Evolutionary conservation across 306 rosid species (phyloP), one percentile per base, ranked within the genome.

Genomic region (Quercus variabilis): DNA sequence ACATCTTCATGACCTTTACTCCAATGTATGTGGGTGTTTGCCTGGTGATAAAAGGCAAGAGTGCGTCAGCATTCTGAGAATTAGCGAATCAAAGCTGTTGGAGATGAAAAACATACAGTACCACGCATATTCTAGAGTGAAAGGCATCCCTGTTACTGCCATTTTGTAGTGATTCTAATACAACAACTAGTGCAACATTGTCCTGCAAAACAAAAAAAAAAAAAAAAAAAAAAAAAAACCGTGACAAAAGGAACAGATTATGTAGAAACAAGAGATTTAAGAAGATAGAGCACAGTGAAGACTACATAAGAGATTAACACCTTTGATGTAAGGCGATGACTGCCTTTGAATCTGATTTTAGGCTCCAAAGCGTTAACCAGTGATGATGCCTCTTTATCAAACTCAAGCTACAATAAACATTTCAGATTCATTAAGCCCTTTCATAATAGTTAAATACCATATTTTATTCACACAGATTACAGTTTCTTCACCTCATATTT

Each of bases 11-110:
- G 4, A 1, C 14, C 1, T 26, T 20, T 52, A 74, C 31, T 52
- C 56, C 85, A 76, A 74, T n/a, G 30, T 81, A 86, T 64, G 75
- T 86, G 89, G 21, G 87, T 72, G 69, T 83, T 86, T 77, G 82
- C 83, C 89, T 78, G 21, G 1, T 10, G 67, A 63, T 12, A 33
- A 35, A 69, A 80, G 41, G 46, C 21, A 13, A 11, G 21, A 75
- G 62, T 21, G 14, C 41, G 74, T 74, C 59, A 77, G 52, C 41
- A 46, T 33, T 74, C 55, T 28, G 12, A 4, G 19, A 55, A 21
- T 69, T 31, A 83, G 38, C 18, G 49, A 51, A 77, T 69, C 5
- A 30, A 71, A 63, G 33, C 15, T 75, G 38, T 28, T 28, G 38
- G 67, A 71, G 8, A 23, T 58, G 38, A 58, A 33, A 57, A 14